phyloP scores from a whole-genome alignment of 2,329 filamentous ascomycete genomes.

The Lachnellula cervina region DNA sequence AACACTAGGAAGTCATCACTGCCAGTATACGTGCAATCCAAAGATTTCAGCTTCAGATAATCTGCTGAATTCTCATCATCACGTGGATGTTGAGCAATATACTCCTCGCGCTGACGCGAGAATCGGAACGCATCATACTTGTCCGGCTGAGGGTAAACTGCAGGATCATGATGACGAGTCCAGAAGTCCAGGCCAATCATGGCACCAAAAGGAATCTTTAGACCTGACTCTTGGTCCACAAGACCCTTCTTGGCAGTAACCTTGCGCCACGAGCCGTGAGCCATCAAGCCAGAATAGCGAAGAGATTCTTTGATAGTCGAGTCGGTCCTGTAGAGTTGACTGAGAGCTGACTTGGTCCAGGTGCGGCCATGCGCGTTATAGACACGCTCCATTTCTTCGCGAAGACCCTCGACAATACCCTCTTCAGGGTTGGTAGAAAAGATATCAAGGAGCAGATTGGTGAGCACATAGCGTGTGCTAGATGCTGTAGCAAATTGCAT shows the following conservation, averaged over 20 bases:
- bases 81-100: neutral
- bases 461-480: neutral
- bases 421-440: slow-evolving; percentile 21
- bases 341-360: slow-evolving; percentile 31
- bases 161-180: neutral
- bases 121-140: slow-evolving; percentile 15
- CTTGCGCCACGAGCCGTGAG: slow-evolving; percentile 15
- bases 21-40: too few relatives aligned
- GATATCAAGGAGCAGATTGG: slow-evolving; percentile 26
- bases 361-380: slow-evolving; percentile 17
- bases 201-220: neutral
- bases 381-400: slow-evolving; percentile 25
- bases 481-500: too few relatives aligned
- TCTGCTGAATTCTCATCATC: too few relatives aligned
- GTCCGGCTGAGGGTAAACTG: slow-evolving; percentile 2
- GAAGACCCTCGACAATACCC: slow-evolving; percentile 13
- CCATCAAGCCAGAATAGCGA: slow-evolving; percentile 21
- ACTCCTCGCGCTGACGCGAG: slow-evolving; percentile 2
- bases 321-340: slow-evolving; percentile 30
- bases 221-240: neutral
- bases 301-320: slow-evolving; percentile 31
- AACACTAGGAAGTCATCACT: slow-evolving; percentile 29
- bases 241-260: slow-evolving; percentile 20
- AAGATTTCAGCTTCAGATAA: too few relatives aligned
- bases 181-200: neutral